Evolutionary conservation across 495 filamentous ascomycete species (phyloP), one percentile per base, ranked within the genome.

Genomic region (Echria macrotheca): DNA sequence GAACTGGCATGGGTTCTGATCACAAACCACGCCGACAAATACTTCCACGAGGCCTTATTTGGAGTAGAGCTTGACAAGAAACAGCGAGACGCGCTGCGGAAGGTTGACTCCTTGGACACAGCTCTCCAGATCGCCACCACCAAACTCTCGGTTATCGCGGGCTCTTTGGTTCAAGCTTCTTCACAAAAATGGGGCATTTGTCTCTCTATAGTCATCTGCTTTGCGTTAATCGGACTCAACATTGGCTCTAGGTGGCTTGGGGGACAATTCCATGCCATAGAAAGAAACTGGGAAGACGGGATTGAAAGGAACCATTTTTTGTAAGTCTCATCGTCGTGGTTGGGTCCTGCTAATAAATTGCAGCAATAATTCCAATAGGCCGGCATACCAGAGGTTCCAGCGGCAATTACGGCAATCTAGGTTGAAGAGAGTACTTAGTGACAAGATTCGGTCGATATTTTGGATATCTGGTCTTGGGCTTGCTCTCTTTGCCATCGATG

Each of bases 261-360:
- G n/a, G 42, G 42, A 9, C 42, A 44, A 44, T 29, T 44, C 42
- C 14, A 18, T 29, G 42, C 42, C n/a, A 31, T 44, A 31, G 42
- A 44, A 19, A 44, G 17, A 32, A 44, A 31, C 25, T 44, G 17
- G 25, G 42, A 44, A 18, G 42, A 44, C 32, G 42, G n/a, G 23
- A 18, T 44, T 29, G 26, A 44, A 31, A 44, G 42, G 42, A 44
- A 44, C 42, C 42, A 44, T 44, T 44, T 26, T 44, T 44, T 44
- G 26, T 19, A 44, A 44, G 42, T 44, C 42, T 44, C 17, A 12
- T 44, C 11, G 7, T 9, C 22, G 26, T 32, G 19, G 11, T 17
- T 44, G 25, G 42, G 25, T 44, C 32, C 26, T 44, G 26, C 26
- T 44, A 44, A 44, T 17, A 32, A 31, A 5, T 44, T 9, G 24